Evolutionary conservation across 768 basidiomycete species (phyloP).

Genomic region (Rhizopogon vinicolor): DNA sequence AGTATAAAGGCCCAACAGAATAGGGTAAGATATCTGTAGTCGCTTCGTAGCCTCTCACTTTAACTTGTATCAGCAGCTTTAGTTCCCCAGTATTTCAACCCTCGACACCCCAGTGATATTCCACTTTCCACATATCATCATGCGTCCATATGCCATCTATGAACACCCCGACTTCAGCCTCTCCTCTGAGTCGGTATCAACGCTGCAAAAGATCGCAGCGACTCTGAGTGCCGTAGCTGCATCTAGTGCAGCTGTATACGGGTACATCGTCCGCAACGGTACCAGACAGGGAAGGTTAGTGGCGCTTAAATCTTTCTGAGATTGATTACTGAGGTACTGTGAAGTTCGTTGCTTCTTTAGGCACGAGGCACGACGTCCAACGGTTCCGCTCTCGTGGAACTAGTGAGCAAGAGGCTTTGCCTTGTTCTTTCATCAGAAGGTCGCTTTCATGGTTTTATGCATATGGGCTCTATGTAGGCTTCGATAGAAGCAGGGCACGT

Average conservation of each 20-base stretch:
- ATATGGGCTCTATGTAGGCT: neutral
- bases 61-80: neutral
- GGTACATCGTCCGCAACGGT: conserved; percentile 14
- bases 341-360: neutral
- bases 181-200: conserved; percentile 18
- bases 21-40: neutral
- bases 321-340: neutral
- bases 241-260: conserved; percentile 27
- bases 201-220: conserved; percentile 20
- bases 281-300: conserved; percentile 16
- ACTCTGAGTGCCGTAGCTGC: conserved; percentile 26
- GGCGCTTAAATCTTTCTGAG: no score
- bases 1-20: neutral
- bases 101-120: neutral
- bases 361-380: no score
- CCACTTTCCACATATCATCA: conserved; percentile 5
- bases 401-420: neutral
- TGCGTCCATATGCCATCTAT: conserved; percentile 28
- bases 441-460: neutral
- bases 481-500: neutral
- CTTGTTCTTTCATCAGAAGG: neutral
- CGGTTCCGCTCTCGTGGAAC: neutral
- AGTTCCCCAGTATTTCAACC: neutral
- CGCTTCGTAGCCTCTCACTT: neutral
- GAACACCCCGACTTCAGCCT: conserved; percentile 27